Conservation (phyloP, 331 rosid genomes). For the Malus hybrid region DNA sequence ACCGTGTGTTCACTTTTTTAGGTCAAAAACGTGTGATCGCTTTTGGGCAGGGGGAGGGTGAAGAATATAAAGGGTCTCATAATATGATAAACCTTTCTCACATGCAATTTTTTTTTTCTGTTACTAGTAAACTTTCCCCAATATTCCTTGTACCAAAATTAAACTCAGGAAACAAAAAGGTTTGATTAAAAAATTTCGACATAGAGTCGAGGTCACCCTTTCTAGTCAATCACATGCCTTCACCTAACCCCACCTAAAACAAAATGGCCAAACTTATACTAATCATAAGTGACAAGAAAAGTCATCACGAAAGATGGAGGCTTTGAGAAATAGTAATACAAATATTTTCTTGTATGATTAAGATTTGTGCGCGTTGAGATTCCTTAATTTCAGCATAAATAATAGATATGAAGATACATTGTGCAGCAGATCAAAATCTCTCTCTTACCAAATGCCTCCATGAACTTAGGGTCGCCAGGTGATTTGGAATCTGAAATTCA, state of each 20-base stretch:
- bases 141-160: not conserved
- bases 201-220: not conserved
- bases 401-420: not conserved
- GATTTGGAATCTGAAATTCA: slow-evolving; percentile 70
- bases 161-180: not conserved
- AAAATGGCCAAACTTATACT: not conserved
- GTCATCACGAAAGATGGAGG: not conserved
- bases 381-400: not conserved
- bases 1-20: not conserved
- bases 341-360: not conserved
- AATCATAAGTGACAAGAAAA: not conserved
- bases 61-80: not conserved
- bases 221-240: not conserved
- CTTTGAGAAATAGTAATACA: not conserved
- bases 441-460: slow-evolving; percentile 82
- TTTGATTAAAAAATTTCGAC: not conserved
- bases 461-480: slow-evolving; percentile 67
- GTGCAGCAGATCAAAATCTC: slow-evolving; percentile 7
- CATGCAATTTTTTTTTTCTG: not conserved
- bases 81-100: not conserved
- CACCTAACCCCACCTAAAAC: not conserved
- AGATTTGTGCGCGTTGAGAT: not conserved
- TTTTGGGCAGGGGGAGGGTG: not conserved
- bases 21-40: not conserved
- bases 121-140: not conserved